phyloP scores from a whole-genome alignment of 2,329 filamentous ascomycete genomes.

The Proliferodiscus dingleyae region DNA sequence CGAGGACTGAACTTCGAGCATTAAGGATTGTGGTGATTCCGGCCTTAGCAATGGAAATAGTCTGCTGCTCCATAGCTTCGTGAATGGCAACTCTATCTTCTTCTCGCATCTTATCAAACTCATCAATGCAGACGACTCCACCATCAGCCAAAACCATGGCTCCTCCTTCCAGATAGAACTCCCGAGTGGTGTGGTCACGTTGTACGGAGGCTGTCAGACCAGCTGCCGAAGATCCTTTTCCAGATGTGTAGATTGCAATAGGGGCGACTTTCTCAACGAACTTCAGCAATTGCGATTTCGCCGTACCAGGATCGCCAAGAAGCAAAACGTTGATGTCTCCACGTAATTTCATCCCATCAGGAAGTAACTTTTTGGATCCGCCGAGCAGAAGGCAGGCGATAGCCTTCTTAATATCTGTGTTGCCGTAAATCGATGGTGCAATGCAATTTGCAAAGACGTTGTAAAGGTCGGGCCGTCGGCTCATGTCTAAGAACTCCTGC shows the following conservation, averaged over 20 bases:
- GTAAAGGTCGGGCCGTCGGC: constrained; percentile 87
- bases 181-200: constrained; percentile 81
- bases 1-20: constrained; percentile 87
- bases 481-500: constrained; percentile 91
- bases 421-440: constrained; percentile 95
- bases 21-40: constrained; percentile 98
- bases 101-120: constrained; percentile 99
- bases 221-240: constrained; percentile 94
- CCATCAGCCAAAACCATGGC: constrained; percentile 98
- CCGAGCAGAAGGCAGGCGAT: constrained; percentile 91
- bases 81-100: constrained; percentile 97
- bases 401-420: constrained; percentile 92
- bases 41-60: constrained; percentile 97
- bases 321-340: constrained; percentile 97
- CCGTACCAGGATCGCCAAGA: constrained; percentile 94
- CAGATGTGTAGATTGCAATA: constrained; percentile 97
- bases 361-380: constrained; percentile 94
- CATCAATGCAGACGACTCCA: constrained; percentile 96
- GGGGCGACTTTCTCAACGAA: constrained; percentile 96
- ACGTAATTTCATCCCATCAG: constrained; percentile 94
- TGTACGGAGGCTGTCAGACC: constrained; percentile 97
- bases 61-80: constrained; percentile 99
- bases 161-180: constrained; percentile 97
- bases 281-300: constrained; percentile 94
- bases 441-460: constrained; percentile 86